Conservation (phyloP, 805 yeast species). For the Millerozyma acaciae region DNA sequence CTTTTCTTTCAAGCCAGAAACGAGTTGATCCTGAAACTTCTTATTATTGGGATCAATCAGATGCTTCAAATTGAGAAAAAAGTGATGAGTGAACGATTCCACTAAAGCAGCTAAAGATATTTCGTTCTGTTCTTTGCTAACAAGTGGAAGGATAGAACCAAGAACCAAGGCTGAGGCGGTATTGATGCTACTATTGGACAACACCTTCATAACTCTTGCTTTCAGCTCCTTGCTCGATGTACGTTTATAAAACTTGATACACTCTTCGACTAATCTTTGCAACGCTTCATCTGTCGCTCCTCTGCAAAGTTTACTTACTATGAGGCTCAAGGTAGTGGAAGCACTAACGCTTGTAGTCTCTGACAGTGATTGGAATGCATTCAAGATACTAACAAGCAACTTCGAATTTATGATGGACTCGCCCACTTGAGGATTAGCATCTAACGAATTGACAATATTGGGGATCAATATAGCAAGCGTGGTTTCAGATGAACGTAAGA, state of each 20-base stretch:
- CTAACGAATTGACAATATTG: slow-evolving; percentile 35
- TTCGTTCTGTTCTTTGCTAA: slow-evolving; percentile 77
- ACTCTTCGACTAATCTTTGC: slow-evolving; percentile 45
- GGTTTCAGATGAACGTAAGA: slow-evolving; percentile 73
- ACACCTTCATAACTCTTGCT: slow-evolving; percentile 42
- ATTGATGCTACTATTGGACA: slow-evolving; percentile 25
- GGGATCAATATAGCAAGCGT: slow-evolving; percentile 56
- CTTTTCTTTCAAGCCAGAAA: slow-evolving; percentile 63
- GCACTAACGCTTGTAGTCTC: slow-evolving; percentile 56
- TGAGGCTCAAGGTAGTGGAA: slow-evolving; percentile 26
- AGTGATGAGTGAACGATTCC: slow-evolving; percentile 46
- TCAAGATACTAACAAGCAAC: slow-evolving; percentile 22
- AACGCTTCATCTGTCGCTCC: slow-evolving; percentile 16
- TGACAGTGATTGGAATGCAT: slow-evolving; percentile 62
- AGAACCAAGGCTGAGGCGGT: slow-evolving; percentile 34
- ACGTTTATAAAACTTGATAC: slow-evolving; percentile 54
- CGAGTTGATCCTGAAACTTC: slow-evolving; percentile 30
- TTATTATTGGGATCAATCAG: slow-evolving; percentile 7
- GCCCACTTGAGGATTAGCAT: slow-evolving; percentile 36
- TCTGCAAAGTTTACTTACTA: slow-evolving; percentile 14
- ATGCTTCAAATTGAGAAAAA: slow-evolving; percentile 21
- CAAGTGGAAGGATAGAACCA: slow-evolving; percentile 44
- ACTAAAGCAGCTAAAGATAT: slow-evolving; percentile 48
- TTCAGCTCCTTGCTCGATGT: slow-evolving; percentile 64
- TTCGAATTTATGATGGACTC: slow-evolving; percentile 34